Conservation (phyloP, 306 rosid species). For the Calophaca sinica region DNA sequence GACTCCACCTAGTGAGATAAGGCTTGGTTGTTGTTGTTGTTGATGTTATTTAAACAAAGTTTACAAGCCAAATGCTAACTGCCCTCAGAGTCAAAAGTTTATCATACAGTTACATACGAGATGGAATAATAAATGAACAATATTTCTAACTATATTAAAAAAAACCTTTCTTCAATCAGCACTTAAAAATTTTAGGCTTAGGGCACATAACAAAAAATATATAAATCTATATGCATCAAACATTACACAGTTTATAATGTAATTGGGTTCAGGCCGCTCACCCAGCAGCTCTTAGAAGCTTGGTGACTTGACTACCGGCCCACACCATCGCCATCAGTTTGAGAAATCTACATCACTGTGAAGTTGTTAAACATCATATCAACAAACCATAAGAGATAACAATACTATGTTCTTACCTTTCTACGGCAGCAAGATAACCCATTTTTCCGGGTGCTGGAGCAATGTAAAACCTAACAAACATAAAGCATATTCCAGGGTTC, state of each 20-base stretch:
- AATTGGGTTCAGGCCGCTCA: slow-evolving; percentile 53
- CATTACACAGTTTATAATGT: neutral
- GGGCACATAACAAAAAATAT: neutral
- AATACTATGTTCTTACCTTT: slow-evolving; percentile 57
- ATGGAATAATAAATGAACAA: slow-evolving; percentile 20
- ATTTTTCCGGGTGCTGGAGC: slow-evolving; percentile 84
- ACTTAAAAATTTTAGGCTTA: slow-evolving; percentile 1
- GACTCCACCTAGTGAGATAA: no score
- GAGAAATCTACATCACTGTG: slow-evolving; percentile 66
- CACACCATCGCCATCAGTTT: slow-evolving; percentile 94
- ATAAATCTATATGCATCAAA: slow-evolving; percentile 14
- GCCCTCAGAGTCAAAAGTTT: neutral
- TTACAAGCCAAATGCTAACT: slow-evolving; percentile 14
- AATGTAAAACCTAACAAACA: slow-evolving; percentile 74
- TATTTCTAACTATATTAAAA: slow-evolving; percentile 2
- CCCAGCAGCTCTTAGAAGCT: slow-evolving; percentile 92
- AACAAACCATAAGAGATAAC: slow-evolving; percentile 11
- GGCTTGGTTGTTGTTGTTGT: no score
- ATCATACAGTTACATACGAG: slow-evolving; percentile 9
- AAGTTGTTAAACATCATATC: slow-evolving; percentile 31
- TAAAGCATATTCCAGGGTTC: slow-evolving; percentile 32
- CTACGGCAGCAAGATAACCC: slow-evolving; percentile 87
- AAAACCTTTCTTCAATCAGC: neutral
- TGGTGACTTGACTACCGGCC: slow-evolving; percentile 97
- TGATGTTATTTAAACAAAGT: slow-evolving; percentile 21